Evolutionary conservation across 2,329 filamentous ascomycete genomes (phyloP), one percentile per base, ranked within the genome.

Genomic region (Juglanconis oblonga): DNA sequence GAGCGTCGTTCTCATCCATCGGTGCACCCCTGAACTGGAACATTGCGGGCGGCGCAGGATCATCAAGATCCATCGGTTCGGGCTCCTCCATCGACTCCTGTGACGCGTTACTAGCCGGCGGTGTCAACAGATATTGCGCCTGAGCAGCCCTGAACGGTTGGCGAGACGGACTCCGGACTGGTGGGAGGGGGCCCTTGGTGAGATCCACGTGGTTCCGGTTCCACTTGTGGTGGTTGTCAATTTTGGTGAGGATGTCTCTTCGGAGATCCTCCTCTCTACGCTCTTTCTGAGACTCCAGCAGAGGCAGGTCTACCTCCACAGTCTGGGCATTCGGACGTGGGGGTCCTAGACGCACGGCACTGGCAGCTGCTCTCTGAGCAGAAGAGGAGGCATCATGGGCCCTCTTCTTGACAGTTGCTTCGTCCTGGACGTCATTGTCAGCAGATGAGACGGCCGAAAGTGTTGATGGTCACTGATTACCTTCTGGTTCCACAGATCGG

Each of bases 401-500:
- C 48, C 53, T 52, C n/a, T 44, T 52, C 17, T 40, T 55, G 24
- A 44, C 32, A 8, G 49, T 47, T 36, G 57, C 57, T 38, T 54
- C 47, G 49, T 31, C n/a, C 52, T 67, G 57, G 58, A 64, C 4
- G 44, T 5, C 24, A 35, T 14, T 14, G 29, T 63, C 44, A 52
- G 47, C 47, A 35, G 13, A 14, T 35, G 35, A 17, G 32, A 42
- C 42, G 35, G 29, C 8, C 29, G 45, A 9, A 24, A 31, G 44
- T 1, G 11, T 24, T 10, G 35, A 3, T 44, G 14, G 29, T 49
- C 33, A 31, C 59, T 62, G 72, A 83, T 74, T 80, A 94, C 91
- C 85, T 95, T 96, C 74, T 95, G 91, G 77, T 96, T 96, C 78
- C 97, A 88, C 69, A 97, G 84, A 72, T 97, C 92, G 69, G 98